These are phyloP conservation scores for Cordyceps cicadae DNA, from an alignment of 2,329 filamentous ascomycete genomes.

Conservation along the genomic window DNA sequence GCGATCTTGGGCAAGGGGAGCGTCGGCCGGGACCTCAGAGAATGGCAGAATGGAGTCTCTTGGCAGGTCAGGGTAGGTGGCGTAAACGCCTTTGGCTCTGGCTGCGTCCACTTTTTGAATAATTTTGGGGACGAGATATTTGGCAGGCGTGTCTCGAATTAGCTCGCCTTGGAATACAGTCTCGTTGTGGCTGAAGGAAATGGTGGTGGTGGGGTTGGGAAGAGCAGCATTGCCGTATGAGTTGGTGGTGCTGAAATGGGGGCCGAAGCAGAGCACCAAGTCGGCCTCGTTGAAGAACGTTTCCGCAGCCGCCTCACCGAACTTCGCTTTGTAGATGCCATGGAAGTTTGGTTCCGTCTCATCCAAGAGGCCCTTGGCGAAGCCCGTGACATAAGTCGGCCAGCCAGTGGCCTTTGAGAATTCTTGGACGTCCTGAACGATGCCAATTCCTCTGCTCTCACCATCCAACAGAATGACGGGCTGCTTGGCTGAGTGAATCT, in stretches of 20 bases:
- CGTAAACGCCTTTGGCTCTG: slow-evolving; percentile 18
- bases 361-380: slow-evolving; percentile 43
- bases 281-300: slow-evolving; percentile 34
- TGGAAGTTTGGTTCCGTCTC: slow-evolving; percentile 39
- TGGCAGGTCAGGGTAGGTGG: slow-evolving; percentile 21
- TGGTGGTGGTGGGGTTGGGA: slow-evolving; percentile 24
- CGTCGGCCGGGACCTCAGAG: slow-evolving; percentile 16
- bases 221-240: slow-evolving; percentile 30
- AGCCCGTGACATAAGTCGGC: slow-evolving; percentile 39
- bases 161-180: slow-evolving; percentile 24
- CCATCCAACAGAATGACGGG: slow-evolving; percentile 47
- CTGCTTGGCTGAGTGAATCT: slow-evolving; percentile 35
- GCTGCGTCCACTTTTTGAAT: slow-evolving; percentile 17
- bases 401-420: slow-evolving; percentile 35
- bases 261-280: slow-evolving; percentile 37
- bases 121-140: slow-evolving; percentile 17
- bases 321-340: slow-evolving; percentile 39
- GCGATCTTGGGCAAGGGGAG: slow-evolving; percentile 38
- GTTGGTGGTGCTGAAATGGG: slow-evolving; percentile 39
- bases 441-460: slow-evolving; percentile 33
- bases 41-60: slow-evolving; percentile 17
- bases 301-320: slow-evolving; percentile 26
- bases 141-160: slow-evolving; percentile 22
- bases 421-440: slow-evolving; percentile 32
- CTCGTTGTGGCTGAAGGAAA: slow-evolving; percentile 26